Base-by-base conservation (phyloP, 2,329 filamentous ascomycete genomes). In the Albifimbria verrucaria region DNA sequence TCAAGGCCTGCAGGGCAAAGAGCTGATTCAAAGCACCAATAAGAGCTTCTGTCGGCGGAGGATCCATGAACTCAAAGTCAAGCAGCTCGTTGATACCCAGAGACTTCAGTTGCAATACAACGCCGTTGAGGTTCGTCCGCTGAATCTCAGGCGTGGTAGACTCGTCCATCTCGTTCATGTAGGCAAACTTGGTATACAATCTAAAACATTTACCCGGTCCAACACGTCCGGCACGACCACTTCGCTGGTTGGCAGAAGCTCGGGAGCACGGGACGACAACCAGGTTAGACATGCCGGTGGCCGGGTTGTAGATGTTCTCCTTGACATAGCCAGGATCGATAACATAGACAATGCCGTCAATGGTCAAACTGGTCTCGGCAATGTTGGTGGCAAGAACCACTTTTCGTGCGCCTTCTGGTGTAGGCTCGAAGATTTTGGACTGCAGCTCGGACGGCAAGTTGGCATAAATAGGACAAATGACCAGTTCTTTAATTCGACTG, bases 311-410 rank as follows among this genome's bases (percentile, higher is more conserved):
- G 1, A 92, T 83, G 61, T 96, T 96, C 66, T 97, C 91, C 69
- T 99, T 99, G 57, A 94, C 91, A 59, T 95, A 96, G 1, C 94
- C 94, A 0, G 90, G 90, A 62, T 99, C 94, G 55, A 97, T 96
- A 32, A 97, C 94, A 67, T 95, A 97, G 9, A 93, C 89, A 55
- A 97, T 96, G 17, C 92, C 93, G 67, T 97, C 92, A 53, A 99
- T 96, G 0, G 94, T 99, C 65, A 99, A 74, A 76, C 86, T 92
- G 0, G 94, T 99, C 70, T 99, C 94, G 2, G 94, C 94, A 69
- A 99, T 97, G 66, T 99, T 99, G 2, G 94, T 97, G 0, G 93
- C 92, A 36, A 97, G 74, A 0, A 99, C 91, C 0, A 97, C 91
- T 67, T 97, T 99, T 24, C 94, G 83, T 0, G 89, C 87, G 18